Conservation (phyloP, 2,329 filamentous ascomycete species). For the Penicillium paneum region DNA sequence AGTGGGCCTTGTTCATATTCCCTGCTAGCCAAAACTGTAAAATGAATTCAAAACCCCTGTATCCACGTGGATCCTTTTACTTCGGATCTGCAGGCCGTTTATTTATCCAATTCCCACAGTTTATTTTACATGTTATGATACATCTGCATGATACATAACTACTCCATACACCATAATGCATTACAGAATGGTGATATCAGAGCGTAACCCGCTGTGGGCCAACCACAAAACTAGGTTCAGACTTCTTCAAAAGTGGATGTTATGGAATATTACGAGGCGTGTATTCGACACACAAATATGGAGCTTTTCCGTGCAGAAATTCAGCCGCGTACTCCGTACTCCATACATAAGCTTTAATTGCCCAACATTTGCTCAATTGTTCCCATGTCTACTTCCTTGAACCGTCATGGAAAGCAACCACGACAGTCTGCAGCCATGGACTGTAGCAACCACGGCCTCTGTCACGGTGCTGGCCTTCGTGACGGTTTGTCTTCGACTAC, state of each 20-base stretch:
- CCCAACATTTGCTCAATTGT: neutral
- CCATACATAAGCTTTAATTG: neutral
- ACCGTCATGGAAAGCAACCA: neutral
- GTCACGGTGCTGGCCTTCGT: conserved; percentile 44
- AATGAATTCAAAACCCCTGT: neutral
- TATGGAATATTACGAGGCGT: neutral
- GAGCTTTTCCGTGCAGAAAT: neutral
- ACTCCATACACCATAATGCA: neutral
- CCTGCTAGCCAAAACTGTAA: neutral
- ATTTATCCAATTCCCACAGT: neutral
- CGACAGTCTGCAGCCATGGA: conserved; percentile 45
- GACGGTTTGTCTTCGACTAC: conserved; percentile 41
- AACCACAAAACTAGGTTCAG: neutral
- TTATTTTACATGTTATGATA: neutral
- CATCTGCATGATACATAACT: neutral
- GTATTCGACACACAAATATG: neutral
- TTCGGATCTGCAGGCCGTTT: neutral
- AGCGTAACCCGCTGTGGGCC: neutral
- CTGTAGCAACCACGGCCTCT: conserved; percentile 39
- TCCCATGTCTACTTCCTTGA: neutral
- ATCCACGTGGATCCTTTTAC: neutral
- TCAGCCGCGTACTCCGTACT: neutral
- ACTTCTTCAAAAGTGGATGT: neutral
- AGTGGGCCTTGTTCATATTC: neutral
- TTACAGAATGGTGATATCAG: neutral